Base-by-base conservation (phyloP, 805 yeast species). In the Pichia eremophila region DNA sequence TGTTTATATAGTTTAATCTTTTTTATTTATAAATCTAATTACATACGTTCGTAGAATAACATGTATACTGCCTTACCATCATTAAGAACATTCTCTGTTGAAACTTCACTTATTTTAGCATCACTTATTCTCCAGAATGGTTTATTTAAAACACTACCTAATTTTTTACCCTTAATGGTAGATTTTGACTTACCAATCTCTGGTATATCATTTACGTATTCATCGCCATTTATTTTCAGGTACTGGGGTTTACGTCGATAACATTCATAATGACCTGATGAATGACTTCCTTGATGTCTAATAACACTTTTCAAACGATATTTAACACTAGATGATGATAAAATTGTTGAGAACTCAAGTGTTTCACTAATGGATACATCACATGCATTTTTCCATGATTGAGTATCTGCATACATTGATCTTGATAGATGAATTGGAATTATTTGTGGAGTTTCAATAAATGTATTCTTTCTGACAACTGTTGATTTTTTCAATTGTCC, bases 41-140 rank as follows among this genome's bases (percentile, higher is more conserved):
- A 22, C 6, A 17, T 14, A 4, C 44, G 40, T 40, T 90, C 95
- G 59, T 85, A 93, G 58, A 85, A 83, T 46, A 91, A 66, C 84
- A 91, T 77, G 64, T 91, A 91, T 2, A 79, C 96, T n/a, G 85
- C 87, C 29, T 78, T 70, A 31, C 78, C 77, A 57, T 88, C 95
- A 46, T 67, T 70, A 39, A 86, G 65, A 0, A 90, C 85, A 15
- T 81, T 79, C 0, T 68, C 64, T 3, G 68, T 59, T 12, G 76
- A 70, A 9, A 74, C 79, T 60, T 89, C 96, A 37, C 77, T 65
- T 5, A 85, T 78, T 31, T 68, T 70, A 2, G 85, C 71, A 64
- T 93, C 98, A 51, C 95, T 86, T 34, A 90, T 78, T 52, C 85
- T 74, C 98, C 98, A 91, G 57, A 72, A 85, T 18, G 91, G 89